Conservation (phyloP, 2,329 filamentous ascomycete species). For the Trichophyton simii region DNA sequence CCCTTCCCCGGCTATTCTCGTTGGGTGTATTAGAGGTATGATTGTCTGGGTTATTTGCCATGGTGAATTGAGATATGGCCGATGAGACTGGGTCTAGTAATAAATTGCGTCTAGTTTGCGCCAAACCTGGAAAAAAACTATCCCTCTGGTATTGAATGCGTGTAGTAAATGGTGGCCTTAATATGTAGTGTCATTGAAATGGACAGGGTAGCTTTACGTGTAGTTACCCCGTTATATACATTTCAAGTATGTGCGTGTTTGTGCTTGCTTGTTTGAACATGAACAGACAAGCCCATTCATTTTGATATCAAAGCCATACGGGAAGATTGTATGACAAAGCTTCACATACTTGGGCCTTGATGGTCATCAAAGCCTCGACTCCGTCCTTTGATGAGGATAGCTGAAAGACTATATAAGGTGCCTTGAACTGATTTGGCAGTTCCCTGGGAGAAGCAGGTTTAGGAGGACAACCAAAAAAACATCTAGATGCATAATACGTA, state of each 20-base stretch:
- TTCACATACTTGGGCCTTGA: neutral
- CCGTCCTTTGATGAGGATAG: neutral
- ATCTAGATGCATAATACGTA: too few species aligned
- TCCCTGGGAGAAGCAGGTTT: neutral
- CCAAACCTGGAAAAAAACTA: neutral
- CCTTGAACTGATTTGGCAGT: neutral
- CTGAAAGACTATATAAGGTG: neutral
- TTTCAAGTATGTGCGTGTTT: neutral
- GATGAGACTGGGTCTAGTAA: neutral
- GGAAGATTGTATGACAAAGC: neutral
- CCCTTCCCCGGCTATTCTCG: constrained; percentile 6
- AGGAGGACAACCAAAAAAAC: too few species aligned
- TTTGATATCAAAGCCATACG: neutral
- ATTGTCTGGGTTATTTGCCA: neutral
- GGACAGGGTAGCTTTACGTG: neutral
- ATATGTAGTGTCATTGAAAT: neutral
- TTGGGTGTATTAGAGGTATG: neutral
- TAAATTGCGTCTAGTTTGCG: neutral
- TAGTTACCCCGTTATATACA: neutral
- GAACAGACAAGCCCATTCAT: neutral
- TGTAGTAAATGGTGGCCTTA: neutral
- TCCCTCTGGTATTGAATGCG: neutral
- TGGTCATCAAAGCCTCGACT: neutral
- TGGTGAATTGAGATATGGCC: neutral
- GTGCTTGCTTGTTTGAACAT: neutral